Percentiles rank a stretch among this genome's conserved stretches.
These are phyloP conservation scores for Mycena olivaceomarginata DNA, from an alignment of 768 basidiomycete genomes.

Conservation along the genomic window DNA sequence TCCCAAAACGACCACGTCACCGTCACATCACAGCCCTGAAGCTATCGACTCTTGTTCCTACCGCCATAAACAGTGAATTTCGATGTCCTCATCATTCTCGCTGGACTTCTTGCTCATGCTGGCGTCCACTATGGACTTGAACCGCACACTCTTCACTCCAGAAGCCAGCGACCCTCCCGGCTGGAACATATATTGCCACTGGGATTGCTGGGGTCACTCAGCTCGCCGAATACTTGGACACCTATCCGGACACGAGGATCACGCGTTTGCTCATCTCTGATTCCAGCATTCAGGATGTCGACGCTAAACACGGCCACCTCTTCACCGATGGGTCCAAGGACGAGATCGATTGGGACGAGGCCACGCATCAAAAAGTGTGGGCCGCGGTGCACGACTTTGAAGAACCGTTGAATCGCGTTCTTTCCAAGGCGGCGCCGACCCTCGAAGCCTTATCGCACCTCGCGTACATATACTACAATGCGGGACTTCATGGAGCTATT, in stretches of 20 bases:
- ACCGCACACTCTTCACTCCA: slow-evolving; percentile 18
- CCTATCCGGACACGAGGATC: slow-evolving; percentile 12
- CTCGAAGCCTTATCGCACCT: slow-evolving; percentile 24
- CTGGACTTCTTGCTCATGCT: slow-evolving; percentile 23
- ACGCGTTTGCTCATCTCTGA: slow-evolving; percentile 22
- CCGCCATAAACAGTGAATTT: slow-evolving; percentile 12
- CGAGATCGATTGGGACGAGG: slow-evolving; percentile 4
- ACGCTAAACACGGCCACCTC: slow-evolving; percentile 9
- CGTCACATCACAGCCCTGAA: slow-evolving; percentile 1
- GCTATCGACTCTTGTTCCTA: slow-evolving; percentile 17
- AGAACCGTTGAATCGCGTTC: slow-evolving; percentile 21
- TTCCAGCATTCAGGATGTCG: slow-evolving; percentile 17
- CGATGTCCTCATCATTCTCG: slow-evolving; percentile 18
- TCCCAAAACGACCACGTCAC: slow-evolving; percentile 19
- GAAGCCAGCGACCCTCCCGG: slow-evolving; percentile 16
- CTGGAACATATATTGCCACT: slow-evolving; percentile 22
- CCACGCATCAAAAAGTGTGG: background rate
- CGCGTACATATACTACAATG: slow-evolving; percentile 11
- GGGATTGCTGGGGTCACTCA: slow-evolving; percentile 19
- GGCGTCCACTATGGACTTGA: slow-evolving; percentile 23
- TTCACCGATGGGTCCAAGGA: slow-evolving; percentile 6
- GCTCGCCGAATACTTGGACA: slow-evolving; percentile 24
- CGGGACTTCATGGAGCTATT: background rate
- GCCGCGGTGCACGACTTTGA: slow-evolving; percentile 19
- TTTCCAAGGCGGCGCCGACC: slow-evolving; percentile 13